Conservation (phyloP, 805 yeast species). For the Ogataea parapolymorpha region DNA sequence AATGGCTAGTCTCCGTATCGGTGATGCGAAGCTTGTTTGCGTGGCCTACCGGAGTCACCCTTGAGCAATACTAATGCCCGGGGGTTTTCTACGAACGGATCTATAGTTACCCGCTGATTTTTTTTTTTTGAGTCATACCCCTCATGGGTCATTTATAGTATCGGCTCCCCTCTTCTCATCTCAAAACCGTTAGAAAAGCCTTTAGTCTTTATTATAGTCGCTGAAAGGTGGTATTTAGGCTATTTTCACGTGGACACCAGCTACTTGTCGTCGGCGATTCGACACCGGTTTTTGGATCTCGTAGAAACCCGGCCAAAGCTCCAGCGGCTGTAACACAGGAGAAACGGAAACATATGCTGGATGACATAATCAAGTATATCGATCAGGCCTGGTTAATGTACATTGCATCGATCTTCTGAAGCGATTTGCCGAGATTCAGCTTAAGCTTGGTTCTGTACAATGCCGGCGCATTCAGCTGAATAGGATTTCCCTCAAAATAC, state of each 20-base stretch:
- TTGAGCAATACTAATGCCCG: slow-evolving; percentile 1
- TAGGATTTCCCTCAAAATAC: slow-evolving; percentile 90
- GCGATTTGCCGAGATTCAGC: slow-evolving; percentile 64
- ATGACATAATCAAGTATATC: slow-evolving; percentile 1
- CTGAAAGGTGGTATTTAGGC: too few relatives aligned
- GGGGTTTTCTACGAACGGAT: slow-evolving; percentile 6
- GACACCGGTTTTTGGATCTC: neutral
- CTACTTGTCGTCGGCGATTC: too few relatives aligned
- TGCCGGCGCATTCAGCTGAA: slow-evolving; percentile 69
- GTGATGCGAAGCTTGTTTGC: neutral
- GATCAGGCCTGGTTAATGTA: slow-evolving; percentile 34
- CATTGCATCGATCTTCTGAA: slow-evolving; percentile 89
- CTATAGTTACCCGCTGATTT: slow-evolving; percentile 1
- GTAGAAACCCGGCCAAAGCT: slow-evolving; percentile 3
- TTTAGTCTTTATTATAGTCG: too few relatives aligned
- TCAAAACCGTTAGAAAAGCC: neutral
- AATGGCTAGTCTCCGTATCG: neutral
- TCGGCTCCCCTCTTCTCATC: slow-evolving; percentile 9
- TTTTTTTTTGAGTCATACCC: slow-evolving; percentile 3
- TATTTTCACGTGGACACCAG: too few relatives aligned
- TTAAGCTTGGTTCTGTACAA: slow-evolving; percentile 82
- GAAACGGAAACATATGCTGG: slow-evolving; percentile 7
- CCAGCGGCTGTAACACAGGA: slow-evolving; percentile 9
- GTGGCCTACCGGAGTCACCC: neutral
- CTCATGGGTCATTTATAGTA: neutral